phyloP scores from a whole-genome alignment of 768 basidiomycete species.

The Lyophyllum semitale region DNA sequence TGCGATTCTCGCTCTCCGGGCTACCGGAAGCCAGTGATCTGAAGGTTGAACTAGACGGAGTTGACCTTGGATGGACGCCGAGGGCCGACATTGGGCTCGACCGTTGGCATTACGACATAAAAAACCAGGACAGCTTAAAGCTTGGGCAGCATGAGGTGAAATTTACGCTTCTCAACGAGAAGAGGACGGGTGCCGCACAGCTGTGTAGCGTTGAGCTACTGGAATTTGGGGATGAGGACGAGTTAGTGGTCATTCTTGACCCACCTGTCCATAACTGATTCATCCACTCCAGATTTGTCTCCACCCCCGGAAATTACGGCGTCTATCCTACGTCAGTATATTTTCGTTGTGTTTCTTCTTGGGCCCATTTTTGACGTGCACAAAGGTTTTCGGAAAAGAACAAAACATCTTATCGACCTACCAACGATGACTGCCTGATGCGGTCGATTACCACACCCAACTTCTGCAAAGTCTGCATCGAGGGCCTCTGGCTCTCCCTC shows the following conservation, averaged over 20 bases:
- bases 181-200: slow-evolving; percentile 59
- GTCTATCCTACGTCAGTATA: slow-evolving; percentile 70
- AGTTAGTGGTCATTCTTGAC: slow-evolving; percentile 43
- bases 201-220: slow-evolving; percentile 77
- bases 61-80: slow-evolving; percentile 60
- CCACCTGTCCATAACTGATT: not conserved
- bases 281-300: slow-evolving; percentile 51
- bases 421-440: slow-evolving; percentile 84
- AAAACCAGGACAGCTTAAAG: slow-evolving; percentile 37
- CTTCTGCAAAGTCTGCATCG: slow-evolving; percentile 75
- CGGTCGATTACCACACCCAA: slow-evolving; percentile 67
- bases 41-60: slow-evolving; percentile 59
- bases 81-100: slow-evolving; percentile 60
- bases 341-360: not conserved
- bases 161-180: slow-evolving; percentile 54
- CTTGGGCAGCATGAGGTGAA: slow-evolving; percentile 58
- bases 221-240: slow-evolving; percentile 65
- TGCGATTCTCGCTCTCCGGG: slow-evolving; percentile 76
- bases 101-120: slow-evolving; percentile 75
- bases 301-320: slow-evolving; percentile 58
- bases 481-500: slow-evolving; percentile 73
- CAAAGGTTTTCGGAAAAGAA: slow-evolving; percentile 65
- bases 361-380: not conserved
- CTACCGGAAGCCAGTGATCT: slow-evolving; percentile 57
- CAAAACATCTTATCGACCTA: slow-evolving; percentile 73